Evolutionary conservation across 1,284 basidiomycete species (phyloP).

Genomic region (Laetiporus sulphureus): DNA sequence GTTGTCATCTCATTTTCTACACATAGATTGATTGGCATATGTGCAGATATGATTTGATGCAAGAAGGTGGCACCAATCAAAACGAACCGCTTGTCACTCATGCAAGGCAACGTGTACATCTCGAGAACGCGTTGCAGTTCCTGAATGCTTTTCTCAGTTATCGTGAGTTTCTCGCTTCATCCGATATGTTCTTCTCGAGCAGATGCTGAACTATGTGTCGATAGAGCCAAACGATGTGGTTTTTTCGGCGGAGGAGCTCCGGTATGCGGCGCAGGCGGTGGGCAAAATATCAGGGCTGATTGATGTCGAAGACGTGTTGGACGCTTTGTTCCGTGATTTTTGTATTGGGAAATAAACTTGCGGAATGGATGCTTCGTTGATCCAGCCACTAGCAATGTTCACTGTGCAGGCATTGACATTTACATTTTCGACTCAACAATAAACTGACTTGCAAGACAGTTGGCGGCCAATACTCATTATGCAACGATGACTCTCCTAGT

Average conservation of each 20-base stretch:
- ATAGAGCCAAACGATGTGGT: conserved; percentile 59
- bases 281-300: conserved; percentile 73
- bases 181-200: conserved; percentile 69
- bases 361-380: neutral
- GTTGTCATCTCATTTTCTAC: neutral
- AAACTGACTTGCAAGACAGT: too few relatives aligned
- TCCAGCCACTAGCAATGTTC: neutral
- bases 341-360: conserved; percentile 73
- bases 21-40: conserved; percentile 2
- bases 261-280: conserved; percentile 78
- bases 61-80: conserved; percentile 17
- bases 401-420: neutral
- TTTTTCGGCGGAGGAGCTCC: conserved; percentile 76
- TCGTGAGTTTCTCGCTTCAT: conserved; percentile 39
- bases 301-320: conserved; percentile 74
- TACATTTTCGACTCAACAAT: too few relatives aligned
- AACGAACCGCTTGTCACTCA: conserved; percentile 70
- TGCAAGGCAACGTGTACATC: conserved; percentile 69
- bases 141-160: conserved; percentile 61
- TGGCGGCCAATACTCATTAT: too few relatives aligned
- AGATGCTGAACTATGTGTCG: too few relatives aligned
- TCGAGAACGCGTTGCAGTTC: conserved; percentile 59
- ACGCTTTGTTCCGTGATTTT: conserved; percentile 77
- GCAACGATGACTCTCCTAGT: too few relatives aligned
- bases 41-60: conserved; percentile 32